Evolutionary conservation across 2,329 filamentous ascomycete species (phyloP).

Genomic region (Madurella mycetomatis): DNA sequence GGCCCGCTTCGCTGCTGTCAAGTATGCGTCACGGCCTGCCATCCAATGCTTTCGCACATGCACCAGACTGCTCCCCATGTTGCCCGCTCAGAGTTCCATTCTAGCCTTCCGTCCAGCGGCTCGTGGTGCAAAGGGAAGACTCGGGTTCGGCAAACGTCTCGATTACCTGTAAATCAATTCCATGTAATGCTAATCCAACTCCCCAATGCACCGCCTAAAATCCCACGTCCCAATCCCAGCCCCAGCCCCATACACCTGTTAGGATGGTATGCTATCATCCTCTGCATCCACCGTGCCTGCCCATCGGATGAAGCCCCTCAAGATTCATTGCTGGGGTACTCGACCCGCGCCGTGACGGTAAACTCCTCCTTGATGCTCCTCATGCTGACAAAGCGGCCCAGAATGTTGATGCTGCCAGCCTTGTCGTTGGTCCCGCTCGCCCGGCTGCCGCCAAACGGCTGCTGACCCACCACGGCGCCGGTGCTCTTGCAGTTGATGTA

Average conservation of each 20-base stretch:
- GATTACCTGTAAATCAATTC: not conserved
- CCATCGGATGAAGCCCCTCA: constrained; percentile 28
- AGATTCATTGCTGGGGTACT: constrained; percentile 68
- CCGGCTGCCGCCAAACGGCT: constrained; percentile 51
- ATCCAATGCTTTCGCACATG: constrained; percentile 12
- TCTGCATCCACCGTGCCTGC: not conserved
- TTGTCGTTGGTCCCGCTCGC: constrained; percentile 54
- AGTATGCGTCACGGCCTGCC: constrained; percentile 4
- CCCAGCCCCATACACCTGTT: not conserved
- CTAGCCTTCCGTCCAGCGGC: not conserved
- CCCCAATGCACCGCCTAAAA: not conserved
- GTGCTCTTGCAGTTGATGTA: constrained; percentile 58
- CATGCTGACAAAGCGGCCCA: constrained; percentile 48
- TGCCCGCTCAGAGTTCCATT: not conserved
- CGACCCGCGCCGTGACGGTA: constrained; percentile 54
- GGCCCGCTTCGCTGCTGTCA: not conserved
- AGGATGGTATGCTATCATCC: not conserved
- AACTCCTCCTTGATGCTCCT: constrained; percentile 68
- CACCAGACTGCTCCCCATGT: not conserved
- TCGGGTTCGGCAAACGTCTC: not conserved
- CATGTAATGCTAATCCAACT: not conserved
- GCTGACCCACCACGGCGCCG: constrained; percentile 51
- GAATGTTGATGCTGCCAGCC: constrained; percentile 47
- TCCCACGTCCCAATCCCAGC: not conserved
- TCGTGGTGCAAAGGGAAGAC: not conserved